These are phyloP conservation scores for Boechera retrofracta DNA, from an alignment of 345 rosid genomes.

Conservation along the genomic window DNA sequence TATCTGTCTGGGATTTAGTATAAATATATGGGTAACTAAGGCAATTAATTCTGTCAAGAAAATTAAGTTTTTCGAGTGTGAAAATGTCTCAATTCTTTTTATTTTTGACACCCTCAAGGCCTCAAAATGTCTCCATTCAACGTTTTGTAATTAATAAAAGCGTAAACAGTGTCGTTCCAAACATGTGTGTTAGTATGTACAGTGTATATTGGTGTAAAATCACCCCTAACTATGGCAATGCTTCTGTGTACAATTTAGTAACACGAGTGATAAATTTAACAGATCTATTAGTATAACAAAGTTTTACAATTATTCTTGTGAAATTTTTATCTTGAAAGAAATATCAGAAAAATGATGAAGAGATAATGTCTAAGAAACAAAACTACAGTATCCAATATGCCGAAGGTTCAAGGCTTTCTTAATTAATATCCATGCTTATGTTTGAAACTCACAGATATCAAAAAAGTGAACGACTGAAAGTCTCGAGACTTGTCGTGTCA, in stretches of 20 bases:
- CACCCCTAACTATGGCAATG: neutral
- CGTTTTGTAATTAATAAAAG: neutral
- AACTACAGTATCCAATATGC: neutral
- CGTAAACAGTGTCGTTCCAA: slow-evolving; percentile 15
- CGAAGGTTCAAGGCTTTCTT: neutral
- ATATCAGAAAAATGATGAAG: neutral
- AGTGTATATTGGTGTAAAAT: neutral
- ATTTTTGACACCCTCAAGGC: neutral
- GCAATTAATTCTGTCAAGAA: neutral
- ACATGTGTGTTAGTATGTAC: neutral
- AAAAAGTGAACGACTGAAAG: slow-evolving; percentile 6
- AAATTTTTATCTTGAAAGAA: too few species aligned
- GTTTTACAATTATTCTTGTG: too few species aligned
- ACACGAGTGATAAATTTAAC: neutral
- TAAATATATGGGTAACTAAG: too few species aligned
- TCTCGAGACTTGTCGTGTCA: slow-evolving; percentile 6
- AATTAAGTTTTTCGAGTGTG: neutral
- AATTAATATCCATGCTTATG: neutral
- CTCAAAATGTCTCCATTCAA: slow-evolving; percentile 23
- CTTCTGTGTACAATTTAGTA: neutral
- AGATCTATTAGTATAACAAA: neutral
- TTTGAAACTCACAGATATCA: slow-evolving; percentile 13
- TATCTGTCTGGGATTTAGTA: neutral
- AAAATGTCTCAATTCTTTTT: neutral
- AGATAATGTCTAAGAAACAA: neutral